Conservation (phyloP, 495 filamentous ascomycete genomes). For the Paragyromitra xinjiangensis region DNA sequence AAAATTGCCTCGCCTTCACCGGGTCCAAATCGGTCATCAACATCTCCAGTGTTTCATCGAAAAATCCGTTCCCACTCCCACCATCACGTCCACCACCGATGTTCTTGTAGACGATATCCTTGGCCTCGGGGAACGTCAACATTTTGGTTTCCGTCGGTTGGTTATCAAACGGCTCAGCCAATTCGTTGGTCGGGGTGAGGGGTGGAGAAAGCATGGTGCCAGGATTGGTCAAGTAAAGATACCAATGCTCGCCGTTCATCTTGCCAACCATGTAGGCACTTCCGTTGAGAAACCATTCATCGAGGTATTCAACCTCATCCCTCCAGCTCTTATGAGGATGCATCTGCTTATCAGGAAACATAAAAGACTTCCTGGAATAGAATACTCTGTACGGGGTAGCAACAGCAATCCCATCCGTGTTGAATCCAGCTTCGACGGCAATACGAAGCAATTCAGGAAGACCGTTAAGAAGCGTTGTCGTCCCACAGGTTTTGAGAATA, state of each 20-base stretch:
- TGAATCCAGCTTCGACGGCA: conserved; percentile 87
- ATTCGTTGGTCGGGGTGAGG: conserved; percentile 70
- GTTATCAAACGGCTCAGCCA: conserved; percentile 56
- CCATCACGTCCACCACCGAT: conserved; percentile 60
- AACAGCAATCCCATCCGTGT: conserved; percentile 70
- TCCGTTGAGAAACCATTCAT: conserved; percentile 86
- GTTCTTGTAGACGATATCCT: conserved; percentile 60
- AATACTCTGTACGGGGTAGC: conserved; percentile 95
- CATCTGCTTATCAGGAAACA: conserved; percentile 93
- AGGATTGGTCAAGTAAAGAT: conserved; percentile 93
- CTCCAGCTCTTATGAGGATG: conserved; percentile 98
- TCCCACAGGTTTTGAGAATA: conserved; percentile 98
- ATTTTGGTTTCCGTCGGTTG: conserved; percentile 73
- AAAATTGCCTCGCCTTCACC: conserved; percentile 94
- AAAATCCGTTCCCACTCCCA: conserved; percentile 57
- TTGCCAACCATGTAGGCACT: conserved; percentile 99
- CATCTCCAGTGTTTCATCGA: conserved; percentile 94
- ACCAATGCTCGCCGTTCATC: conserved; percentile 99
- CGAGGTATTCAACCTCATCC: conserved; percentile 89
- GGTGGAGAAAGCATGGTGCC: conserved; percentile 84
- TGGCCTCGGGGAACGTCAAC: conserved; percentile 64
- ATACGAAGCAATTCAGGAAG: conserved; percentile 90
- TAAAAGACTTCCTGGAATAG: conserved; percentile 98
- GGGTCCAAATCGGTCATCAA: conserved; percentile 97
- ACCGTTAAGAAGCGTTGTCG: conserved; percentile 90